phyloP scores from a whole-genome alignment of 2,329 filamentous ascomycete genomes.

The Monosporascus cannonballus region DNA sequence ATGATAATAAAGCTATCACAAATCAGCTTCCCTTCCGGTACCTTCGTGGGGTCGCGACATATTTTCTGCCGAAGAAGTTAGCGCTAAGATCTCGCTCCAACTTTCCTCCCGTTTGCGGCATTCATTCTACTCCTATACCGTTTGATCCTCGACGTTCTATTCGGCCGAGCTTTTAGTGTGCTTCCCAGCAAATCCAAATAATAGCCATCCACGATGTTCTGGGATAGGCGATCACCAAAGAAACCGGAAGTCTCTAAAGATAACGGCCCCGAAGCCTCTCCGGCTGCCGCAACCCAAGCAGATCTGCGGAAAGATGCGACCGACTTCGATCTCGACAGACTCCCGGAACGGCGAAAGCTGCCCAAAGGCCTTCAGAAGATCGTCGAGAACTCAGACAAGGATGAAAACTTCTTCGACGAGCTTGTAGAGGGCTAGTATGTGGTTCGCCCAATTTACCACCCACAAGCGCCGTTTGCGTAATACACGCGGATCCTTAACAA shows the following conservation, averaged over 20 bases:
- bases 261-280: slow-evolving; percentile 17
- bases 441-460: slow-evolving; percentile 1
- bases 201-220: slow-evolving; percentile 18
- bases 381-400: slow-evolving; percentile 49
- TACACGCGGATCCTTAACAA: slow-evolving; percentile 3
- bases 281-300: slow-evolving; percentile 9
- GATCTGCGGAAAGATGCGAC: slow-evolving; percentile 27
- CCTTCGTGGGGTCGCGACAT: no score
- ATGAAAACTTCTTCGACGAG: slow-evolving; percentile 73
- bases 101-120: no score
- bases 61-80: no score
- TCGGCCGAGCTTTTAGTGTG: not conserved
- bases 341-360: slow-evolving; percentile 45
- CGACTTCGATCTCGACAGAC: slow-evolving; percentile 39
- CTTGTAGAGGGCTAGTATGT: slow-evolving; percentile 72
- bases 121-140: not conserved
- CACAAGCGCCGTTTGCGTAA: not conserved
- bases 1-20: no score
- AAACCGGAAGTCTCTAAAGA: slow-evolving; percentile 20
- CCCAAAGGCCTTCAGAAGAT: slow-evolving; percentile 51
- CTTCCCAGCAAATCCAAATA: not conserved
- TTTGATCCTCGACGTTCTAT: not conserved
- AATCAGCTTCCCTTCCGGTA: no score
- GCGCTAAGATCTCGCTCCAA: no score
- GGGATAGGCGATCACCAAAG: slow-evolving; percentile 22